Base-by-base conservation (phyloP, 169 alveolate genomes). In the Eimeria necatrix region DNA sequence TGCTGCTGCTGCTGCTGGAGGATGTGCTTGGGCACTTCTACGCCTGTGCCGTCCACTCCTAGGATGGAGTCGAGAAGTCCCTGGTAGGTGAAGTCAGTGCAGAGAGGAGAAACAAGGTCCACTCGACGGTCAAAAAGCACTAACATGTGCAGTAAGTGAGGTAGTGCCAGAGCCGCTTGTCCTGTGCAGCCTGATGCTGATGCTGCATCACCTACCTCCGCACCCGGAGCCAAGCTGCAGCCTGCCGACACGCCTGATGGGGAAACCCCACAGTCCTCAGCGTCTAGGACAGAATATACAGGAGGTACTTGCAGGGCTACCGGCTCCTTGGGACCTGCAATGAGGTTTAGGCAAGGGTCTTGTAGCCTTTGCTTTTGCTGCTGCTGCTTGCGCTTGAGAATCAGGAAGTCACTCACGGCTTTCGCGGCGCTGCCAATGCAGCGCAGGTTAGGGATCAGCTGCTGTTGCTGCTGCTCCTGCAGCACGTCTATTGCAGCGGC, bases 1-100 rank as follows among this genome's bases (percentile, higher is more conserved):
- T 59, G 60, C 94, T 95, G 89, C 81, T 48, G 81, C 94, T 90
- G 88, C 95, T 91, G 95, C 70, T 56, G 90, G 20, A 91, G 70
- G 41, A 91, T 68, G 26, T 91, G 95, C 88, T 56, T 83, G 16
- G 98, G 97, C 7, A 97, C 95, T 56, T 97, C 98, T 68, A 97
- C 92, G 32, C 96, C 94, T 18, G 97, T 94, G 89, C 96, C 89
- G 24, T 96, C 96, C 26, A 96, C 96, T 26, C 97, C 96, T 64
- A 97, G 95, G 41, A 96, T 81, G 73, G 88, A 91, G 91, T 97
- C 98, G 8, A 97, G 90, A 52, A 97, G 60, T 22, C 98, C 98
- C 85, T 97, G 98, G 85, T 97, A 97, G 7, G 98, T 96, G 81
- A 97, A 97, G 49, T 98, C 97, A 5, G 98, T 95, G 70, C 97